These are phyloP conservation scores for Thalia dealbata DNA, from an alignment of 176 grass and related monocot genomes.

Conservation along the genomic window DNA sequence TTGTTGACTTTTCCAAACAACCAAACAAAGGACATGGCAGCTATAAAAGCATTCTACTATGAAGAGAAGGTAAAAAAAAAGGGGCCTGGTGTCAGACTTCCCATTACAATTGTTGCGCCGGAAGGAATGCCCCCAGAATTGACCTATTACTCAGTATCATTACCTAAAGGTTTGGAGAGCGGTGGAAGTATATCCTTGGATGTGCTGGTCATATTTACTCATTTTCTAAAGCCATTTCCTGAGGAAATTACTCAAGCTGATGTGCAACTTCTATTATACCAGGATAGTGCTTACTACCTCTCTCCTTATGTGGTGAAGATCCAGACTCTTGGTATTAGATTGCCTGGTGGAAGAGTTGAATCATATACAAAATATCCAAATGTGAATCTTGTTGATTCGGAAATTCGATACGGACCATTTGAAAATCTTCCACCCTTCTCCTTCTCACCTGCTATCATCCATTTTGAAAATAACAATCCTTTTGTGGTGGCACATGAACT, in stretches of 20 bases:
- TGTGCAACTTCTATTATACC: slow-evolving; percentile 81
- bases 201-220: slow-evolving; percentile 53
- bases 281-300: slow-evolving; percentile 63
- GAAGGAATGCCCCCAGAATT: slow-evolving; percentile 56
- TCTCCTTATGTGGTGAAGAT: slow-evolving; percentile 77
- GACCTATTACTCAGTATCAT: slow-evolving; percentile 58
- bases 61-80: slow-evolving; percentile 51
- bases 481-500: slow-evolving; percentile 82
- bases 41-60: slow-evolving; percentile 55
- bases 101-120: slow-evolving; percentile 49
- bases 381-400: slow-evolving; percentile 56
- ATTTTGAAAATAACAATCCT: slow-evolving; percentile 97
- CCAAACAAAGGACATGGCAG: slow-evolving; percentile 81
- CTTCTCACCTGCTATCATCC: slow-evolving; percentile 50
- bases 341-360: slow-evolving; percentile 80
- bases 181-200: slow-evolving; percentile 60
- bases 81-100: slow-evolving; percentile 37
- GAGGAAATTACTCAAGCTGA: slow-evolving; percentile 95
- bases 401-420: slow-evolving; percentile 80
- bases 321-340: slow-evolving; percentile 72
- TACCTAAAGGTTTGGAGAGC: slow-evolving; percentile 63
- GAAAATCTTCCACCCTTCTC: slow-evolving; percentile 64
- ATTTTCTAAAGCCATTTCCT: slow-evolving; percentile 84
- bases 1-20: slow-evolving; percentile 59
- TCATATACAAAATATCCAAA: slow-evolving; percentile 80